Conservation (phyloP, 2,329 filamentous ascomycete genomes). For the Colletotrichum zoysiae region DNA sequence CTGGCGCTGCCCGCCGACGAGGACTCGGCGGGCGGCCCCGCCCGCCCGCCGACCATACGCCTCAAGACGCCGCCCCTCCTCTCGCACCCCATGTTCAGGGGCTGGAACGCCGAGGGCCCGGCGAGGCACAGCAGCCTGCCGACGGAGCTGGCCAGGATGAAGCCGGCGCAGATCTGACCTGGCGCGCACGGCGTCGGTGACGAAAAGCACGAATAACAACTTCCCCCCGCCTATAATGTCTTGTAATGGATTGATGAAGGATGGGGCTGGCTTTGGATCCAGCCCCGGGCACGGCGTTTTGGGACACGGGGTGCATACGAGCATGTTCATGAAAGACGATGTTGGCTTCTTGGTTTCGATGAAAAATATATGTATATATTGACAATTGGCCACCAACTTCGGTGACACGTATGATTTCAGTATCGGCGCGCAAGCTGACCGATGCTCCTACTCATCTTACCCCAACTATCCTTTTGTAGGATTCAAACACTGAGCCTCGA, state of each 20-base stretch:
- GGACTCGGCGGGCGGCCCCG: slow-evolving; percentile 19
- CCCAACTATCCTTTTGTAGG: too few relatives aligned
- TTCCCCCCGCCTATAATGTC: slow-evolving; percentile 24
- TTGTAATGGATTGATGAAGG: slow-evolving; percentile 28
- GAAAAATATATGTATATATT: not conserved
- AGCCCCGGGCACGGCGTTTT: slow-evolving; percentile 12
- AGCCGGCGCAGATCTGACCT: slow-evolving; percentile 35
- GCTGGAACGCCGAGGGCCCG: slow-evolving; percentile 20
- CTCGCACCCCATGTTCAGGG: slow-evolving; percentile 40
- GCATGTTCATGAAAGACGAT: not conserved
- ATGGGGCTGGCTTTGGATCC: slow-evolving; percentile 13
- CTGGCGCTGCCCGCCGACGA: slow-evolving; percentile 31
- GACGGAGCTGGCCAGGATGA: slow-evolving; percentile 32
- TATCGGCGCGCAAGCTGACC: too few relatives aligned
- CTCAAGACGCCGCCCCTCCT: slow-evolving; percentile 36
- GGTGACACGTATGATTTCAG: not conserved
- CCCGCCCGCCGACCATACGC: slow-evolving; percentile 36
- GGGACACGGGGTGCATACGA: not conserved
- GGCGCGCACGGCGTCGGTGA: not conserved
- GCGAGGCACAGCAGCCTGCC: slow-evolving; percentile 32
- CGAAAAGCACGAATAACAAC: not conserved
- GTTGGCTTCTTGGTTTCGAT: not conserved
- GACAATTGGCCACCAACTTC: not conserved
- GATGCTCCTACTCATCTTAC: not conserved
- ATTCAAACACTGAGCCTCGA: too few relatives aligned